Base-by-base conservation (phyloP, 371 early-diverging fungal genomes). In the Catenaria anguillulae region DNA sequence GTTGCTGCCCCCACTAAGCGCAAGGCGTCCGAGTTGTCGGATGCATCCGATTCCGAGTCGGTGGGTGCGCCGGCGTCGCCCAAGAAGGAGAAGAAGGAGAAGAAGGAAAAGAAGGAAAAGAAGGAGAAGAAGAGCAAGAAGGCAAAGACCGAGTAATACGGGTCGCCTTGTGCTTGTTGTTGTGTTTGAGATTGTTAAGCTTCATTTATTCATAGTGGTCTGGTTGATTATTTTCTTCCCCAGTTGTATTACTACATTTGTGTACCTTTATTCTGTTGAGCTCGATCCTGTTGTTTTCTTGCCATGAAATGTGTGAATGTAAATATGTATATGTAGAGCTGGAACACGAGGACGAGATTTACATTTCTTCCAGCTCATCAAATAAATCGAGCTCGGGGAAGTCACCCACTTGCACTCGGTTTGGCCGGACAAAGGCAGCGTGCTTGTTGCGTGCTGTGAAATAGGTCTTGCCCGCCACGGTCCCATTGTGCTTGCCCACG, bases 401-500 rank as follows among this genome's bases (percentile, higher is more conserved):
- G 62, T 97, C 94, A 26, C 97, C 97, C 0, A 87, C 85, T 21
- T 70, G 72, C 5, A 95, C 87, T 63, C 84, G 83, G 64, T 84
- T 83, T 2, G 96, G 93, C 15, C 93, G 81, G 33, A 93, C 87
- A 70, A 93, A 92, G 0, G 85, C 87, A 33, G 92, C 96, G 66
- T 88, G 80, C 13, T 85, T 84, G 33, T 75, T 69, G 17, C 77
- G 76, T 63, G 86, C 86, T 5, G 75, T 66, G 66, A 93, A 95
- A 65, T 92, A 95, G 13, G 63, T 66, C 29, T 71, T 77, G 3
- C 89, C 90, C 60, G 86, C 75, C 0, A 93, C 88, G 70, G 77
- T 84, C 23, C 97, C 97, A 70, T 93, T 82, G 68, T 97, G 89
- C 71, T 90, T 93, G 34, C 97, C 97, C 46, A 93, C 67, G 0